Conservation (phyloP, 148 eudicot genomes). For the Dianthus caryophyllus region DNA sequence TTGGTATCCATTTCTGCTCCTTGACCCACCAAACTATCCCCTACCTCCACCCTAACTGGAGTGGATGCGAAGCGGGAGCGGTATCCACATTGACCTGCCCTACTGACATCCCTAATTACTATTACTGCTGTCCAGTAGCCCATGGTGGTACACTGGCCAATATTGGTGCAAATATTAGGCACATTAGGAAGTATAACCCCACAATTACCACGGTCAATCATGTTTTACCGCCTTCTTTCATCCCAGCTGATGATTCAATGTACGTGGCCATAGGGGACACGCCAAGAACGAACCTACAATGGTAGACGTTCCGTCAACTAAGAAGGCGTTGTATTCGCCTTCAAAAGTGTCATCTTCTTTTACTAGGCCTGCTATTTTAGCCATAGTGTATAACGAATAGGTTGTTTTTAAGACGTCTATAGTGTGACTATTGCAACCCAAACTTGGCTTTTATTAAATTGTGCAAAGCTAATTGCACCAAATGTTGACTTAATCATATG, state of each 20-base stretch:
- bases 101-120: slow-evolving; percentile 68
- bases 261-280: slow-evolving; percentile 64
- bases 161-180: slow-evolving; percentile 62
- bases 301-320: slow-evolving; percentile 73
- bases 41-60: no score
- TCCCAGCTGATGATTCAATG: slow-evolving; percentile 75
- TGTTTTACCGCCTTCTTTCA: slow-evolving; percentile 78
- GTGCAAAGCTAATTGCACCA: slow-evolving; percentile 62
- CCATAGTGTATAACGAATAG: slow-evolving; percentile 81
- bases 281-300: slow-evolving; percentile 69
- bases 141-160: slow-evolving; percentile 87
- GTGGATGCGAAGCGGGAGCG: no score
- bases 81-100: no score
- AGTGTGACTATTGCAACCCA: slow-evolving; percentile 73
- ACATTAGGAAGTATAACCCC: slow-evolving; percentile 53
- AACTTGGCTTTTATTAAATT: slow-evolving; percentile 51
- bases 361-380: slow-evolving; percentile 58
- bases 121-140: slow-evolving; percentile 82
- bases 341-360: slow-evolving; percentile 55
- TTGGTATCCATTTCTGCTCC: no score
- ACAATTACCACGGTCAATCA: slow-evolving; percentile 74
- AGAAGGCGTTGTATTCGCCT: slow-evolving; percentile 70
- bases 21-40: no score
- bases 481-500: slow-evolving; percentile 61
- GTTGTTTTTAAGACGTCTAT: slow-evolving; percentile 75